Percentiles rank a stretch among this genome's conserved stretches.
phyloP scores from a whole-genome alignment of 106 monocot genomes.

The Posidonia australis region DNA sequence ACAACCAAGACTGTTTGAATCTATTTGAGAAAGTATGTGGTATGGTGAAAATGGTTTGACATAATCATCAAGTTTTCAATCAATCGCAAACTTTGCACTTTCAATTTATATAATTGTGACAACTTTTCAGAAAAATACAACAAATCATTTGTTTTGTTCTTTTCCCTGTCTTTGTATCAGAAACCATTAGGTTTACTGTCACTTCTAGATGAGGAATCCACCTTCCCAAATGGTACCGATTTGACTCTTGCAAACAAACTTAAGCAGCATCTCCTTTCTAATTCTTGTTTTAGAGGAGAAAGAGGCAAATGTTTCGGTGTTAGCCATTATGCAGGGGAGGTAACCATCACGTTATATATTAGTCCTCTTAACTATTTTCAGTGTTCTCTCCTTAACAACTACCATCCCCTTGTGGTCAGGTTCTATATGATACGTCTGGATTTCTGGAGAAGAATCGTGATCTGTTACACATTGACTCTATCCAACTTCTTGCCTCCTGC shows the following conservation, averaged over 20 bases:
- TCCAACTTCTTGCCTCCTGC: constrained; percentile 74
- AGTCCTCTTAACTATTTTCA: neutral
- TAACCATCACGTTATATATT: constrained; percentile 5
- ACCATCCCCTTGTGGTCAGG: constrained; percentile 27
- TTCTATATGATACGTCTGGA: constrained; percentile 72
- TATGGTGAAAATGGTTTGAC: neutral
- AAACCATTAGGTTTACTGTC: constrained; percentile 92
- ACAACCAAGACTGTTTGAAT: constrained; percentile 86
- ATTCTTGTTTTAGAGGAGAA: constrained; percentile 80
- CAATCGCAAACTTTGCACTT: neutral
- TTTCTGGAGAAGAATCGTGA: constrained; percentile 98
- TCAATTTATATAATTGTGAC: neutral
- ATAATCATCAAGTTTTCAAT: neutral
- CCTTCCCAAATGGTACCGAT: constrained; percentile 95
- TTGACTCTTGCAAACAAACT: constrained; percentile 88
- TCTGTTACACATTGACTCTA: constrained; percentile 80
- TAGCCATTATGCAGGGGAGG: constrained; percentile 96
- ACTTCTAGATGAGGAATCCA: constrained; percentile 96
- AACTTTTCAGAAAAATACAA: neutral
- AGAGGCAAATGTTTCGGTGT: constrained; percentile 79
- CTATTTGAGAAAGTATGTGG: constrained; percentile 87
- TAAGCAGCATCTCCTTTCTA: constrained; percentile 81
- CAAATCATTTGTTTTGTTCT: neutral
- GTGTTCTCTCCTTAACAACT: neutral
- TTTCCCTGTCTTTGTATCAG: constrained; percentile 30